A percentile compares a stretch with the other conserved stretches of the same genome.
Conservation (phyloP, 2,329 filamentous ascomycete species). For the Microcyclosporella mali region DNA sequence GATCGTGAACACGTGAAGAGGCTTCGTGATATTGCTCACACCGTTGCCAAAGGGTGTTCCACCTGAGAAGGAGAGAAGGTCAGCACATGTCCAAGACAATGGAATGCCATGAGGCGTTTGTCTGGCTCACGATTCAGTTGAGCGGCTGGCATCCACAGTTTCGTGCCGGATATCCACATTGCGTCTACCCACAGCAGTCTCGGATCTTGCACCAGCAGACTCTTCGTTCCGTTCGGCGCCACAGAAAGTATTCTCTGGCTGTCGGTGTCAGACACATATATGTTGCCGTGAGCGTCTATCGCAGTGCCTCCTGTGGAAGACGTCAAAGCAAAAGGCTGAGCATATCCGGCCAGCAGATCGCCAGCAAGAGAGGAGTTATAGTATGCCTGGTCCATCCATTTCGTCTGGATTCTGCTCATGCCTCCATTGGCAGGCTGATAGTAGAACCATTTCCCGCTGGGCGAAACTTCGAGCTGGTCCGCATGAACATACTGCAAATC, state of each 20-base stretch:
- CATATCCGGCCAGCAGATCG: slow-evolving; percentile 22
- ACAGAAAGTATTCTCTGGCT: slow-evolving; percentile 25
- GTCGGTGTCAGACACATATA: slow-evolving; percentile 35
- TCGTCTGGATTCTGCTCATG: slow-evolving; percentile 32
- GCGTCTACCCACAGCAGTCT: slow-evolving; percentile 29
- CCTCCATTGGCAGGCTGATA: slow-evolving; percentile 35
- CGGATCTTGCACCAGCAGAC: slow-evolving; percentile 24
- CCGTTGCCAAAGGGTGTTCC: slow-evolving; percentile 26
- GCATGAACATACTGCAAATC: slow-evolving; percentile 24
- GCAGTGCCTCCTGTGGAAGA: slow-evolving; percentile 35
- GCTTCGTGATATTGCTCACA: slow-evolving; percentile 20
- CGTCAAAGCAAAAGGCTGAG: slow-evolving; percentile 31
- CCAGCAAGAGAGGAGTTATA: slow-evolving; percentile 30
- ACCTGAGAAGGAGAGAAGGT: no score
- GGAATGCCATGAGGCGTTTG: no score
- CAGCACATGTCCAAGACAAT: no score
- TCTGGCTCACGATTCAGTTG: slow-evolving; percentile 29
- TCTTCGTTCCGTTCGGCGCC: slow-evolving; percentile 25
- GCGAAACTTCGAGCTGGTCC: slow-evolving; percentile 38
- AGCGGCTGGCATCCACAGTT: slow-evolving; percentile 29
- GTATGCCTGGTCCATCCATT: slow-evolving; percentile 30
- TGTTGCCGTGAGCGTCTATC: slow-evolving; percentile 35
- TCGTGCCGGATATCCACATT: slow-evolving; percentile 27
- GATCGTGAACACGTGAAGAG: slow-evolving; percentile 25
- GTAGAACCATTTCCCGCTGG: slow-evolving; percentile 34